Evolutionary conservation across 805 yeast genomes (phyloP).

Genomic region (Candida mattraensis): DNA sequence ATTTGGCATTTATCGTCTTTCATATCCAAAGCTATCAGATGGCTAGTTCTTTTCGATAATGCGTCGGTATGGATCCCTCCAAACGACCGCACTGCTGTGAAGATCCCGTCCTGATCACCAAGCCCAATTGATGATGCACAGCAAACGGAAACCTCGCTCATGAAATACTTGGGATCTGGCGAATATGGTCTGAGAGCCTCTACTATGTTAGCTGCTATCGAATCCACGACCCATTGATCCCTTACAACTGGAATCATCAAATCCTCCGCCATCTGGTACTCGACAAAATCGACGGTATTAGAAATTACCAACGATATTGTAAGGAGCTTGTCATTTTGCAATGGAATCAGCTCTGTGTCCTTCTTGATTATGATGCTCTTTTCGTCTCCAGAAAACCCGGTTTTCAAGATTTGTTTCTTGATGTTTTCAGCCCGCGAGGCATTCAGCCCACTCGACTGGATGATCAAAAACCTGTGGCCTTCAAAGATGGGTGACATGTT

Average conservation of each 20-base stretch:
- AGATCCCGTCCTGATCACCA: conserved; percentile 61
- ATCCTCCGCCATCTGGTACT: conserved; percentile 44
- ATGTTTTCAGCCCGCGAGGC: conserved; percentile 13
- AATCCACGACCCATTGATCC: conserved; percentile 58
- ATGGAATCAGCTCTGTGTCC: conserved; percentile 13
- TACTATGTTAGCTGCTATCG: conserved; percentile 40
- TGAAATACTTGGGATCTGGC: conserved; percentile 67
- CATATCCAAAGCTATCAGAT: conserved; percentile 59
- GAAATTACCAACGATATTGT: conserved; percentile 51
- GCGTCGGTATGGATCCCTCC: conserved; percentile 75
- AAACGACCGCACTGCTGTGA: conserved; percentile 64
- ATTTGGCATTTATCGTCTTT: conserved; percentile 49
- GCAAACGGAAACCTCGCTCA: conserved; percentile 56
- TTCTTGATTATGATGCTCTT: conserved; percentile 15
- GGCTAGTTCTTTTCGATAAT: conserved; percentile 74
- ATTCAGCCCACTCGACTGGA: conserved; percentile 17
- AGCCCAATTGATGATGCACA: conserved; percentile 56
- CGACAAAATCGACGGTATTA: conserved; percentile 50
- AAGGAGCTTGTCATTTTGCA: conserved; percentile 16
- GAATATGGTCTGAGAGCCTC: conserved; percentile 60
- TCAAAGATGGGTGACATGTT: conserved; percentile 12
- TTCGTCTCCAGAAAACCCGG: conserved; percentile 20
- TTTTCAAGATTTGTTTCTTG: conserved; percentile 14
- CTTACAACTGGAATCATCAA: conserved; percentile 67
- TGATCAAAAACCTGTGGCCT: conserved; percentile 18